Conservation (phyloP, 345 rosid genomes). For the Gossypium bickii region DNA sequence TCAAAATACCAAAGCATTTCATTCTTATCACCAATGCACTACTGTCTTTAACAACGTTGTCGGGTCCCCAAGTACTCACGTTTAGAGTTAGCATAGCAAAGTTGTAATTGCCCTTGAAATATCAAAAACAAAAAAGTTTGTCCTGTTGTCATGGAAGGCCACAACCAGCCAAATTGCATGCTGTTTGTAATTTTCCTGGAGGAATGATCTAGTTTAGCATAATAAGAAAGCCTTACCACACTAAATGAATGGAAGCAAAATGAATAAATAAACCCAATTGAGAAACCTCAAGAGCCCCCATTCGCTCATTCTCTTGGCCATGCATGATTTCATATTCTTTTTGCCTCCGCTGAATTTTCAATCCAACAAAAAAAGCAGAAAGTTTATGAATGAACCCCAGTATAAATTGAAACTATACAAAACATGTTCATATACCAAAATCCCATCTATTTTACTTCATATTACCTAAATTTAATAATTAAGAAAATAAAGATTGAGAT, state of each 20-base stretch:
- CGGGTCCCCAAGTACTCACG: too few species aligned
- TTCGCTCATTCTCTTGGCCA: background rate
- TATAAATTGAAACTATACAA: constrained; percentile 23
- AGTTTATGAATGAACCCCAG: constrained; percentile 18
- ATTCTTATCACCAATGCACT: too few species aligned
- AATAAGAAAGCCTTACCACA: background rate
- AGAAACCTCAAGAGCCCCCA: constrained; percentile 2
- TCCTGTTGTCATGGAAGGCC: background rate
- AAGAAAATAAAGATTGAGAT: background rate
- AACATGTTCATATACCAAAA: background rate
- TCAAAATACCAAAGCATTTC: too few species aligned
- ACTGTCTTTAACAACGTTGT: too few species aligned
- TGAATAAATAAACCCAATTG: background rate
- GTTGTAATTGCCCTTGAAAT: background rate
- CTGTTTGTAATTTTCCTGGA: background rate
- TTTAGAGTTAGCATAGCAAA: too few species aligned
- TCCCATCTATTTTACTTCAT: background rate
- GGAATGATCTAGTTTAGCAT: background rate
- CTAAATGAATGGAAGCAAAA: background rate
- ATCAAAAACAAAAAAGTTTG: background rate
- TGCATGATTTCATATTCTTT: background rate
- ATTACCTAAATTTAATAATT: background rate
- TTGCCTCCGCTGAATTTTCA: constrained; percentile 6
- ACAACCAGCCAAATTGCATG: background rate
- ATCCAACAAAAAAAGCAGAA: constrained; percentile 20